Base-by-base conservation (phyloP, 2,329 filamentous ascomycete genomes). In the Fusarium sororula region DNA sequence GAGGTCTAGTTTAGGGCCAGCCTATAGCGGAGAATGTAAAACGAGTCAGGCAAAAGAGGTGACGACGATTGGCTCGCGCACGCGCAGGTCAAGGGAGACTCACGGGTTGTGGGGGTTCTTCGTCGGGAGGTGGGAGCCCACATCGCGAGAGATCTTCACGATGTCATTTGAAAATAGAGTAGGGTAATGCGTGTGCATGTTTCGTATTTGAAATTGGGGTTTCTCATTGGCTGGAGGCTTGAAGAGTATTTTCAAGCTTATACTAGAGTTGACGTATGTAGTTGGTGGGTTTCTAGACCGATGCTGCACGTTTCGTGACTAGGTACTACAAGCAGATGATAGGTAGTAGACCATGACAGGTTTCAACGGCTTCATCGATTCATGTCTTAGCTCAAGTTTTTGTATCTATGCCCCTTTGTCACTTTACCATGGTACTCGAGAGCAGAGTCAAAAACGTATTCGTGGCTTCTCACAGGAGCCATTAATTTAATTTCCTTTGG, bases 11-110 rank as follows among this genome's bases (percentile, higher is more conserved):
- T 24, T 54, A 44, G 41, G 12, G 26, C n/a, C 28, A 41, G 10
- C 67, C 67, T 66, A 70, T 70, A n/a, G 39, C 35, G 45, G n/a
- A 39, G 7, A 35, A 10, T 59, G 41, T 17, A 70, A 65, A 70
- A 38, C 26, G 30, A 59, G 37, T 32, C 37, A 70, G 42, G 18
- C 15, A 10, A 51, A 63, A 37, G 45, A 41, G 45, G 15, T 50
- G 47, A 50, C 38, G 44, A 51, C 51, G 32, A 69, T 70, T 70
- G 66, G 67, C 47, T 41, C 18, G 7, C 38, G 28, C 32, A 63
- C 35, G 32, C 56, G 32, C 45, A 20, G 38, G 35, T 20, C n/a
- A 28, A 13, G n/a, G 35, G 14, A 45, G 39, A 41, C 30, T 60
- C 67, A 42, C 59, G 39, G 39, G 28, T 48, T 54, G 59, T 54